Evolutionary conservation across 345 rosid genomes (phyloP).

Genomic region (Pugionium cornutum): DNA sequence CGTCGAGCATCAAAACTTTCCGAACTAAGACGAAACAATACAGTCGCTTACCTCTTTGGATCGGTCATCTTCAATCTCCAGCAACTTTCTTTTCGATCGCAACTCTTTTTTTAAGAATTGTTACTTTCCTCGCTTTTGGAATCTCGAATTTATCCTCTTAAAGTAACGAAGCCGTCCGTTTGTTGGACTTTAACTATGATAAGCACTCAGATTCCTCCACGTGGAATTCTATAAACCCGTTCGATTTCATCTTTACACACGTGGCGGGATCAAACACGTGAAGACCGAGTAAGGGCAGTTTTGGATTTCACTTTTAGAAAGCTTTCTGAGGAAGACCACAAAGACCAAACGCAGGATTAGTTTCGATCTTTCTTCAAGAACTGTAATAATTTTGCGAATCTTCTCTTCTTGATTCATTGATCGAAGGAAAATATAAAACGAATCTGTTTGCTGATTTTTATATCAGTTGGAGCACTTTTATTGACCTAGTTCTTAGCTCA

Average conservation of each 20-base stretch:
- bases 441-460: no score
- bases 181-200: slow-evolving; percentile 20
- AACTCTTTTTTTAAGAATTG: not conserved
- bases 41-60: slow-evolving; percentile 32
- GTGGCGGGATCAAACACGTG: slow-evolving; percentile 18
- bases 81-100: slow-evolving; percentile 25
- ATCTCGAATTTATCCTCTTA: slow-evolving; percentile 7
- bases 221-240: not conserved
- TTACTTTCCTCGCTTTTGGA: not conserved
- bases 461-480: no score
- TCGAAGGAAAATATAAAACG: no score
- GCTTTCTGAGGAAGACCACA: not conserved
- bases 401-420: no score
- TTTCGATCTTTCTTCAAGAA: no score
- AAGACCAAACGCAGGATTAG: no score
- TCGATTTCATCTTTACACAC: not conserved
- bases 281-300: slow-evolving; percentile 27
- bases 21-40: not conserved
- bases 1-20: not conserved
- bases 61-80: slow-evolving; percentile 32
- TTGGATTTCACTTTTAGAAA: slow-evolving; percentile 26
- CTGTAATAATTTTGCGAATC: no score
- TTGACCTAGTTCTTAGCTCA: no score
- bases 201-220: slow-evolving; percentile 21
- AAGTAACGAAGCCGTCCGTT: slow-evolving; percentile 16